Evolutionary conservation across 805 yeast species (phyloP).

Genomic region (Metschnikowia dekortorum): DNA sequence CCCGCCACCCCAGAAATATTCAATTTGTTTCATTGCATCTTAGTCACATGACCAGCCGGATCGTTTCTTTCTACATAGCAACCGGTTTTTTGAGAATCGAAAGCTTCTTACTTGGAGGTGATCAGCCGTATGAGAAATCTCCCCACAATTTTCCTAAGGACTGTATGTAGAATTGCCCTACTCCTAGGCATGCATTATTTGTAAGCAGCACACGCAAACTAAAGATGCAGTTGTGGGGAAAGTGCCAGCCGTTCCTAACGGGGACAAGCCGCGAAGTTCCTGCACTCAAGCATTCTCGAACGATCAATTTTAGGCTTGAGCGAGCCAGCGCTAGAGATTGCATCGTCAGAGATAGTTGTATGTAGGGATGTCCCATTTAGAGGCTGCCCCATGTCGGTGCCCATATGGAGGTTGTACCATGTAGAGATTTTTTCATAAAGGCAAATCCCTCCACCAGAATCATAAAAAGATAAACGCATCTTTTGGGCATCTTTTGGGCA

Average conservation of each 20-base stretch:
- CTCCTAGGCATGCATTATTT: not conserved
- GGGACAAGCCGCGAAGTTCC: too few relatives aligned
- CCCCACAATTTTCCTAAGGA: not conserved
- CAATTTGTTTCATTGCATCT: constrained; percentile 1
- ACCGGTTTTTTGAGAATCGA: not conserved
- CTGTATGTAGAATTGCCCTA: not conserved
- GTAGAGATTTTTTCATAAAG: too few relatives aligned
- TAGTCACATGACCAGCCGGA: constrained; percentile 1
- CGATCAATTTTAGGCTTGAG: too few relatives aligned
- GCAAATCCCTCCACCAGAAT: too few relatives aligned
- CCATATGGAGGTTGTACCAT: too few relatives aligned
- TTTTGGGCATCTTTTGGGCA: not conserved
- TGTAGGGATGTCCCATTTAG: too few relatives aligned
- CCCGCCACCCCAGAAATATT: not conserved
- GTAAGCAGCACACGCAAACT: not conserved
- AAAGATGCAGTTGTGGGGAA: not conserved
- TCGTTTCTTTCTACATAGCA: constrained; percentile 5
- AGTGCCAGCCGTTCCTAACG: not conserved
- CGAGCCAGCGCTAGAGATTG: too few relatives aligned
- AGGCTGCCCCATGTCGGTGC: too few relatives aligned
- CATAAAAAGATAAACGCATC: too few relatives aligned
- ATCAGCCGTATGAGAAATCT: not conserved
- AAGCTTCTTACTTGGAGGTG: not conserved
- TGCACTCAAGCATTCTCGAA: too few relatives aligned
- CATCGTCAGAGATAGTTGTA: too few relatives aligned